Base-by-base conservation (phyloP, 345 rosid genomes). In the Syzygium jambos region DNA sequence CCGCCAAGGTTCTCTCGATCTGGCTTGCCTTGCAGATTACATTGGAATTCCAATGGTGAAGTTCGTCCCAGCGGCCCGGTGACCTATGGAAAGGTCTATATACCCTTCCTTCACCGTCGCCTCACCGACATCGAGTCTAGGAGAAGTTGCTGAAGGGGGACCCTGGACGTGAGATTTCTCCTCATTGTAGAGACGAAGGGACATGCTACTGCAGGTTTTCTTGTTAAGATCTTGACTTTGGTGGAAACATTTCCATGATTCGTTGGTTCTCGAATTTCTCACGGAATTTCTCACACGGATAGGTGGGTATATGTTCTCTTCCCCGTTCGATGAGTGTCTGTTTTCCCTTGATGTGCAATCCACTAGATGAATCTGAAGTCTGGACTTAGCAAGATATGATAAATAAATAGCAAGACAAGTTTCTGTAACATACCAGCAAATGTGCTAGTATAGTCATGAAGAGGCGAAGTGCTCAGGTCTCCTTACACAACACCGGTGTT, bases 401-500 rank as follows among this genome's bases (percentile, higher is more conserved):
- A 41, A 41, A 41, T 41, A 41, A 41, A 41, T 41, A 41, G 46
- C 46, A 43, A 43, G 46, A 43, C 46, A 43, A 43, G 46, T 43
- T 43, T 43, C 46, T 43, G 46, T 43, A 43, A 43, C 46, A 43
- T 43, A 43, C 46, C 46, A 43, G 46, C 46, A 5, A 43, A 43
- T 53, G 56, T 16, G 0, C 9, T 51, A 14, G 52, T 51, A 9
- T 51, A 51, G 52, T 51, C 52, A 88, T 96, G 96, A 41, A 97
- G 99, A 82, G 99, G 99, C 52, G 99, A 97, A 85, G 96, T 97
- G 90, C 95, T 94, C 78, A 97, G 92, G 89, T 92, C 95, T 83
- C 99, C 98, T 86, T 95, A 96, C 84, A 97, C 98, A 25, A 97
- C 96, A 11, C 98, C 99, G 46, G 96, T 91, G 92, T 98, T 97